Percentiles rank a stretch among this genome's conserved stretches.
These are phyloP conservation scores for Centella asiatica DNA, from an alignment of 129 eudicot species.

Conservation along the genomic window DNA sequence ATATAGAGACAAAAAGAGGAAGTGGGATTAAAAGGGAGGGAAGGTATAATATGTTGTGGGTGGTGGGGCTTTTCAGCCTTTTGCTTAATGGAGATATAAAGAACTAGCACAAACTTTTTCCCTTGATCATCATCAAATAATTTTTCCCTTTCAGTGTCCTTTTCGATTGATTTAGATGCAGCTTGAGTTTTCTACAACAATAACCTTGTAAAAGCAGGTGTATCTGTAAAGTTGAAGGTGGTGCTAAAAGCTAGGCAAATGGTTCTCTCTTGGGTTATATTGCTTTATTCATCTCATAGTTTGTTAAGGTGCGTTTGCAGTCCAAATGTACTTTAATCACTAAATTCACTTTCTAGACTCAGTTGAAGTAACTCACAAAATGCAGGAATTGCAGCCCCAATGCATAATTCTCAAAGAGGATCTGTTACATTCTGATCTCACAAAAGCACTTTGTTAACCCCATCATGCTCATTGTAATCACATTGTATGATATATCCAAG, in stretches of 20 bases:
- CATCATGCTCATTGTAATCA: no score
- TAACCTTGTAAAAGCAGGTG: background rate
- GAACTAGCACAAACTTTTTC: constrained; percentile 10
- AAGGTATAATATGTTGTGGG: constrained; percentile 16
- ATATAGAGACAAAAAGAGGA: constrained; percentile 12
- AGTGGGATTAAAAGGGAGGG: constrained; percentile 21
- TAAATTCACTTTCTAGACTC: no score
- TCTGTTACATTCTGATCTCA: no score
- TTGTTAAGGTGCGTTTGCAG: no score
- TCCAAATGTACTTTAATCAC: no score
- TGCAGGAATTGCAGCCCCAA: no score
- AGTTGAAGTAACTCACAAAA: no score
- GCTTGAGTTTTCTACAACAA: background rate
- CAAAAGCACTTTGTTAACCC: no score
- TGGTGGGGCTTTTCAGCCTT: constrained; percentile 25
- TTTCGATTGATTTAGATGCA: constrained; percentile 1
- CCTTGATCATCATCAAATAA: constrained; percentile 16
- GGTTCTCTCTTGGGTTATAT: background rate
- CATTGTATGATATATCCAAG: no score
- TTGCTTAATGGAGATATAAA: constrained; percentile 10
- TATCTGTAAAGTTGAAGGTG: constrained; percentile 10
- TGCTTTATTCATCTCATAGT: background rate
- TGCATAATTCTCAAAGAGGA: no score
- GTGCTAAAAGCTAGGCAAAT: background rate
- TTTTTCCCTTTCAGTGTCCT: background rate